phyloP scores from a whole-genome alignment of 306 rosid genomes.

The Quercus rubra region DNA sequence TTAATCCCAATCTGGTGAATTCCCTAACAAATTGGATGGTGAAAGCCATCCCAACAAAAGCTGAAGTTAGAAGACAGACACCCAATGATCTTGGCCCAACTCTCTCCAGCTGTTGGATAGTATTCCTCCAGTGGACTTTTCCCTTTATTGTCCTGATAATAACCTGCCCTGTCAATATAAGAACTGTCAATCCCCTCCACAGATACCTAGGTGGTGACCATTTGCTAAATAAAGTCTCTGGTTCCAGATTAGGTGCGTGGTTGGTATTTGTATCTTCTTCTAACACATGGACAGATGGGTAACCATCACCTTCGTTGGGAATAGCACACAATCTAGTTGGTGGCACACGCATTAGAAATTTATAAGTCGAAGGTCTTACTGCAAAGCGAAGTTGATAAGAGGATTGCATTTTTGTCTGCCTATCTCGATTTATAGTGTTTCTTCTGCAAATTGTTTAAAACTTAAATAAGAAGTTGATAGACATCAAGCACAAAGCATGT shows the following conservation, averaged over 20 bases:
- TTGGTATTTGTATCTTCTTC: conserved; percentile 52
- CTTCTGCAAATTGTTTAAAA: conserved; percentile 41
- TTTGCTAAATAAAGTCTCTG: conserved; percentile 40
- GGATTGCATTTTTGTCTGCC: conserved; percentile 30
- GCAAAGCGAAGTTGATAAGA: conserved; percentile 26
- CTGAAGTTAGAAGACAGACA: conserved; percentile 87
- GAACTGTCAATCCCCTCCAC: conserved; percentile 89
- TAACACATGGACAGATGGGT: conserved; percentile 37
- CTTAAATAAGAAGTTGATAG: conserved; percentile 11
- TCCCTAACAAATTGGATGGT: conserved; percentile 93
- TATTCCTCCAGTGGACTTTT: conserved; percentile 81
- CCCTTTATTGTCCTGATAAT: conserved; percentile 65
- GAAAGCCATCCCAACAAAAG: conserved; percentile 99
- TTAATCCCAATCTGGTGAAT: conserved; percentile 84
- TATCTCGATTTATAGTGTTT: conserved; percentile 22
- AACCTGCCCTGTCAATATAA: conserved; percentile 80
- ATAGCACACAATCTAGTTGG: conserved; percentile 44
- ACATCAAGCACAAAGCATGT: conserved; percentile 4
- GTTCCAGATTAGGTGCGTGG: conserved; percentile 39
- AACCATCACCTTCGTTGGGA: conserved; percentile 52
- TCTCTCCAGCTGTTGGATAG: conserved; percentile 87
- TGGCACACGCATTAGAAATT: conserved; percentile 10
- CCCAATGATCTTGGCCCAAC: conserved; percentile 93
- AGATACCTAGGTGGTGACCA: conserved; percentile 88
- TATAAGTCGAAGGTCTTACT: conserved; percentile 30